Base-by-base conservation (phyloP, 352 stramenopile genomes). In the Aphanomyces invadans region DNA sequence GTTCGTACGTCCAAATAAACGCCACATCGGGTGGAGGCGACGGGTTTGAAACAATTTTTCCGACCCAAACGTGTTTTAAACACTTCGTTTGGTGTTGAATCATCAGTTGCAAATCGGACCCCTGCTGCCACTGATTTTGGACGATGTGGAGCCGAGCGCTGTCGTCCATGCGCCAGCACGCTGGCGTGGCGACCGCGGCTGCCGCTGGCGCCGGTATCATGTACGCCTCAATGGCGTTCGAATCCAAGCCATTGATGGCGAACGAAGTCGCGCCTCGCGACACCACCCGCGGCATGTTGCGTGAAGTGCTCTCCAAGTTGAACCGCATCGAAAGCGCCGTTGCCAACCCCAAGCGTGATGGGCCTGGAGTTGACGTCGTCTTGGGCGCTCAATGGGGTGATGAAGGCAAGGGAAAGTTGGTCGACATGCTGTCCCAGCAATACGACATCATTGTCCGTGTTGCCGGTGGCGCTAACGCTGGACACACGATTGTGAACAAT, bases 341-440 rank as follows among this genome's bases (percentile, higher is more conserved):
- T 56, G 82, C 85, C 52, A 93, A 93, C 76, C 82, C 85, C 32
- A 82, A 86, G 59, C 84, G 82, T 56, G 70, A 82, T 68, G 75
- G 81, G 53, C 80, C 89, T 56, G 83, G 86, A 56, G 86, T 94
- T 42, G 83, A 92, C 76, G 93, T 98, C 36, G 96, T 99, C n/a
- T 78, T 99, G 39, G 97, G 97, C 29, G 90, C 89, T 38, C 96
- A 99, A 71, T 99, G 96, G 96, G 97, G 97, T 36, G 97, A 99
- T 74, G 97, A 99, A 87, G 97, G 97, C 72, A 99, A 99, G 78
- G 97, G 97, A 71, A 99, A 99, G 76, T 88, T 99, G 29, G 96
- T 98, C 29, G 88, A 96, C 81, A 96, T 93, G 55, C 68, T 96
- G 62, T 95, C 83, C 32, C 77, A 96, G 74, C 88, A 90, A 65